A percentile compares a stretch with the other conserved stretches of the same genome.
These are phyloP conservation scores for Suillus decipiens DNA, from an alignment of 768 basidiomycete genomes.

Conservation along the genomic window DNA sequence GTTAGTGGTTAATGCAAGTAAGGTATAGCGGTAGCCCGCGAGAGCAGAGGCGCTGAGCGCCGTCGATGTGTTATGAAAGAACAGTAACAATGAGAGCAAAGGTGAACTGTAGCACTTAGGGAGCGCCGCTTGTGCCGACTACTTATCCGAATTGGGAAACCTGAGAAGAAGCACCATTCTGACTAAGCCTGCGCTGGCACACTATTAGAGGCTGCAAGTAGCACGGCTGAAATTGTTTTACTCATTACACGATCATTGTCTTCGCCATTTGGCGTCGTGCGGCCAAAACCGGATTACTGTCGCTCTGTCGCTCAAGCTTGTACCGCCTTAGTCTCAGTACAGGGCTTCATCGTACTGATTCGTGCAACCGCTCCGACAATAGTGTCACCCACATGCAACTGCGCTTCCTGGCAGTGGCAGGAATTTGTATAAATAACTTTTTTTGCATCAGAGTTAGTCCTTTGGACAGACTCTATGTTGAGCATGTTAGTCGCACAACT, in stretches of 20 bases:
- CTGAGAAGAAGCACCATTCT: slow-evolving; percentile 6
- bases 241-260: not conserved
- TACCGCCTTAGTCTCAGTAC: not conserved
- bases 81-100: not conserved
- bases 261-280: not conserved
- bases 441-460: no score
- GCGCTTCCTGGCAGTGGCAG: no score
- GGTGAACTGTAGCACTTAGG: slow-evolving; percentile 3
- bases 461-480: no score
- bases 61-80: not conserved
- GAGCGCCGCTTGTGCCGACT: not conserved
- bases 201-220: no score
- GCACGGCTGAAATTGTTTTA: not conserved
- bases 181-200: slow-evolving; percentile 1
- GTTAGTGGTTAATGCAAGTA: not conserved
- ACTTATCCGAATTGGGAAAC: slow-evolving; percentile 7
- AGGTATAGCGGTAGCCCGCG: slow-evolving; percentile 8
- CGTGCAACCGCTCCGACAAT: not conserved
- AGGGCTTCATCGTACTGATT: not conserved
- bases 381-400: not conserved
- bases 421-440: no score
- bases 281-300: not conserved
- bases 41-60: slow-evolving; percentile 8
- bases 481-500: not conserved
- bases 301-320: not conserved